A percentile compares a stretch with the other conserved stretches of the same genome.
Conservation (phyloP, 1,284 basidiomycete species). For the Cryptococcus depauperatus region DNA sequence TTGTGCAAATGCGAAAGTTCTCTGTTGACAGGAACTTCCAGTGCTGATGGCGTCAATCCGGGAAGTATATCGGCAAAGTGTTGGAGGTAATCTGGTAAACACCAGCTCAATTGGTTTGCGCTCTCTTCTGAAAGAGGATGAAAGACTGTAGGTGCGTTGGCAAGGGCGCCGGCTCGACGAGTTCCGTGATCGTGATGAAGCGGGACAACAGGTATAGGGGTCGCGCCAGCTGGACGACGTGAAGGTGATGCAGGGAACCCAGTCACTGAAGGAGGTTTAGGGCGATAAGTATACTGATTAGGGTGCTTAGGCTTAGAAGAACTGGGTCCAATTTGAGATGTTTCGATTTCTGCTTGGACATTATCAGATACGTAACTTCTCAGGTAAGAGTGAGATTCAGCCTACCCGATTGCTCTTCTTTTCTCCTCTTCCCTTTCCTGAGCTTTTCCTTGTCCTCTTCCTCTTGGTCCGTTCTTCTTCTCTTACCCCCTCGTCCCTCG, state of each 20-base stretch:
- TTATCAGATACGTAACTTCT: not conserved
- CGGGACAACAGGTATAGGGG: conserved; percentile 17
- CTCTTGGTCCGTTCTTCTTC: conserved; percentile 3
- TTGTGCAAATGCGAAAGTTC: conserved; percentile 26
- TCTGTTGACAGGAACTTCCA: conserved; percentile 56
- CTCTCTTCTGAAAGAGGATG: conserved; percentile 23
- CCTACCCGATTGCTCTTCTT: conserved; percentile 36
- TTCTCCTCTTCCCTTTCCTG: conserved; percentile 38
- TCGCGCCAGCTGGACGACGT: conserved; percentile 1
- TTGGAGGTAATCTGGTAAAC: conserved; percentile 85
- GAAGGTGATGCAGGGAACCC: conserved; percentile 5
- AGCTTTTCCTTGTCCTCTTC: conserved; percentile 21
- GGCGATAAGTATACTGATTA: conserved; percentile 56
- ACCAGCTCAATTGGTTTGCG: conserved; percentile 57
- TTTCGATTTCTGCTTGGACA: not conserved
- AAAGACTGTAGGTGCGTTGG: conserved; percentile 25
- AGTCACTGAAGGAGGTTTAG: conserved; percentile 34
- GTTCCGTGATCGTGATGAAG: conserved; percentile 38
- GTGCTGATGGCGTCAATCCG: conserved; percentile 59
- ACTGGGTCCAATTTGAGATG: conserved; percentile 4
- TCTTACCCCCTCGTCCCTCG: conserved; percentile 6
- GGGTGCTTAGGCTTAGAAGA: conserved; percentile 46
- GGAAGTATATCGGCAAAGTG: conserved; percentile 81
- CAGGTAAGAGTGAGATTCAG: not conserved
- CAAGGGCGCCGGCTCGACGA: conserved; percentile 41